Evolutionary conservation across 2,329 filamentous ascomycete genomes (phyloP), one percentile per base, ranked within the genome.

Genomic region (Colletotrichum sp.): DNA sequence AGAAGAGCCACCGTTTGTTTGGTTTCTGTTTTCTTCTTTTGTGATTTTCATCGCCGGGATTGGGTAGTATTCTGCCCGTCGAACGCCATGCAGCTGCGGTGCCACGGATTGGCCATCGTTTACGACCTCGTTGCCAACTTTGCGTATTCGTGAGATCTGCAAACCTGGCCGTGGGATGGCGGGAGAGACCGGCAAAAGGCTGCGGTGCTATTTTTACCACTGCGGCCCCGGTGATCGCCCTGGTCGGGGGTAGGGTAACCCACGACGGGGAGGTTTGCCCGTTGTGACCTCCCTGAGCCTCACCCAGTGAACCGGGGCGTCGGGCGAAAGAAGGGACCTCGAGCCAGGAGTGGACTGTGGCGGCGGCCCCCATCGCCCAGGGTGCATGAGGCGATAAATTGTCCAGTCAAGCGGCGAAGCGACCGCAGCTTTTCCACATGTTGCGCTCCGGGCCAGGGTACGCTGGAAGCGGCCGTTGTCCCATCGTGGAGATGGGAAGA

Each of bases 211-310:
- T 76, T 76, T 76, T 76, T 73, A 74, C 70, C 56, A n/a, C 43
- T 32, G 48, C 69, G 48, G 36, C 65, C 74, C 69, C 64, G 48
- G 70, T 69, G 74, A 69, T 74, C 74, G 64, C 64, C 74, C 70
- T 64, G 32, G 70, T 65, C 18, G 56, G 58, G 58, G 52, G 74
- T 58, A 48, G 60, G 36, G 62, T 43, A 65, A 61, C 34, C 73
- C 64, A 68, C 25, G 69, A 72, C 48, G 43, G 70, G 58, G 70
- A 65, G 58, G 65, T 73, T 73, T 58, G 66, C 30, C 70, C 27
- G 73, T 67, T 62, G 69, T 62, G 16, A 84, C 85, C 30, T 52
- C 66, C 83, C 84, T 18, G 81, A 83, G 34, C 79, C 81, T 60
- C 78, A 79, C 28, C 66, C 73, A 77, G 27, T 69, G 27, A 60